phyloP scores from a whole-genome alignment of 768 basidiomycete genomes.

The Cantharellus anzutake region DNA sequence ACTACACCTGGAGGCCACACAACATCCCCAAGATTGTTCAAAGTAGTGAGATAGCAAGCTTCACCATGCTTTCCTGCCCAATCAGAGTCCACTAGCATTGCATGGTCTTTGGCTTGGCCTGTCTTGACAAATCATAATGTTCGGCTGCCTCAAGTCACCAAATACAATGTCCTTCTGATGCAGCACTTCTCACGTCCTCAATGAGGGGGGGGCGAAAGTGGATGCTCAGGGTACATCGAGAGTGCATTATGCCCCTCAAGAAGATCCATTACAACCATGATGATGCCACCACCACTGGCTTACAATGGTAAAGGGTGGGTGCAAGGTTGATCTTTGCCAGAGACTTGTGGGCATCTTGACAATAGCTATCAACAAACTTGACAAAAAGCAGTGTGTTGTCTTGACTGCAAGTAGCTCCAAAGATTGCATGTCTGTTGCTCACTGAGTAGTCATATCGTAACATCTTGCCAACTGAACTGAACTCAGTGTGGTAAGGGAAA shows the following conservation, averaged over 20 bases:
- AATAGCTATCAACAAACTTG: too few species aligned
- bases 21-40: neutral
- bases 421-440: too few species aligned
- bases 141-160: neutral
- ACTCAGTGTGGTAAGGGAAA: too few species aligned
- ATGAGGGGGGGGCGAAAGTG: neutral
- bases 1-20: neutral
- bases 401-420: too few species aligned
- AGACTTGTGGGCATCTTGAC: too few species aligned
- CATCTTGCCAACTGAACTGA: too few species aligned
- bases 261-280: neutral
- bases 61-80: neutral
- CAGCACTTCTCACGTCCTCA: neutral
- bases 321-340: too few species aligned
- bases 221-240: neutral
- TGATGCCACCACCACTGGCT: too few species aligned
- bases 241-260: neutral
- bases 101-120: neutral
- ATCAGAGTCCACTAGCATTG: neutral
- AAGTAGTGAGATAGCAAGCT: neutral
- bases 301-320: too few species aligned
- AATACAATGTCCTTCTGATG: neutral
- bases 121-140: neutral
- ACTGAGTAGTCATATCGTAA: too few species aligned
- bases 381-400: too few species aligned